Evolutionary conservation across 2,329 filamentous ascomycete species (phyloP).

Genomic region (Fusarium compactum): DNA sequence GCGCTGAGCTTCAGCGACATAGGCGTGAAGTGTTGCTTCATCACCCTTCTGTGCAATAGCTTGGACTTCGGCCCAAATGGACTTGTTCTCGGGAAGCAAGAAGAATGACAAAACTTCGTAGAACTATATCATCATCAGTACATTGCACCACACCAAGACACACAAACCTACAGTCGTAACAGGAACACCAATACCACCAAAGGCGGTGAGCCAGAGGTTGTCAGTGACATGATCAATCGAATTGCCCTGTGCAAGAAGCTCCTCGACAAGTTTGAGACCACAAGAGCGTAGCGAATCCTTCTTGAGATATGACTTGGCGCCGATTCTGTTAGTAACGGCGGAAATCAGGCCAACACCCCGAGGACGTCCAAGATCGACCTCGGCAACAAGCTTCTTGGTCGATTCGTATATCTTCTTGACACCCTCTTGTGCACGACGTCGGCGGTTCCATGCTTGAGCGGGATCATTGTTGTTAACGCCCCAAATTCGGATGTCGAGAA

Average conservation of each 20-base stretch:
- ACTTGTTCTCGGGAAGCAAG: conserved; percentile 54
- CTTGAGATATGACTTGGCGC: conserved; percentile 49
- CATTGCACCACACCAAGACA: neutral
- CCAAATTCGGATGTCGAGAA: conserved; percentile 60
- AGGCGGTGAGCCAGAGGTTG: conserved; percentile 55
- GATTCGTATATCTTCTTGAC: conserved; percentile 53
- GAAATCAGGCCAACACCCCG: conserved; percentile 49
- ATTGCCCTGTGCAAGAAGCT: conserved; percentile 52
- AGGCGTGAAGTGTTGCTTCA: conserved; percentile 51
- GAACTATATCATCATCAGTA: conserved; percentile 51
- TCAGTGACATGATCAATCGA: conserved; percentile 53
- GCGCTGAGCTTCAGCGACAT: conserved; percentile 57
- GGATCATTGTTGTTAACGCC: conserved; percentile 62
- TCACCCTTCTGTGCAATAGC: conserved; percentile 52
- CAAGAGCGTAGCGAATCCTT: conserved; percentile 55
- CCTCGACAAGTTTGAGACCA: conserved; percentile 54
- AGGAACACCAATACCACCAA: conserved; percentile 56
- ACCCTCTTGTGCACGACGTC: conserved; percentile 57
- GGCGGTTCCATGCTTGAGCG: conserved; percentile 60
- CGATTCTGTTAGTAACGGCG: conserved; percentile 46
- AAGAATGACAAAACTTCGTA: conserved; percentile 59
- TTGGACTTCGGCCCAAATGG: conserved; percentile 59
- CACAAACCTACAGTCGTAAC: conserved; percentile 52
- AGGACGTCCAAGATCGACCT: conserved; percentile 50
- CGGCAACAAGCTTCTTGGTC: conserved; percentile 56